Conservation (phyloP, 768 basidiomycete genomes). For the Hygrocybe coccinea region DNA sequence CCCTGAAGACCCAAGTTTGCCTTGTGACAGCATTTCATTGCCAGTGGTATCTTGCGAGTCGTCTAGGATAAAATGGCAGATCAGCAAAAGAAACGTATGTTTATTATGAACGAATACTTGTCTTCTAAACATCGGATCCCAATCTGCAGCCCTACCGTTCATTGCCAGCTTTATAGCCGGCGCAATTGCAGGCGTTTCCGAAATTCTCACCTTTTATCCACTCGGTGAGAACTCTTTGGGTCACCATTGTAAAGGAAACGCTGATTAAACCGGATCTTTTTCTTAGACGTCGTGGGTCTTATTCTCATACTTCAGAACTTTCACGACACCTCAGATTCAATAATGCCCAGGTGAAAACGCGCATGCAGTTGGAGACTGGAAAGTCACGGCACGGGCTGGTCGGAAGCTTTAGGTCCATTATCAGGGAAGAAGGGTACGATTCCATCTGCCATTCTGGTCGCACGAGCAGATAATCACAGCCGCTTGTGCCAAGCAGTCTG, state of each 20-base stretch:
- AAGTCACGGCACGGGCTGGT: constrained; percentile 72
- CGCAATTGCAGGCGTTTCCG: constrained; percentile 89
- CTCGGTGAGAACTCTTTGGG: constrained; percentile 55
- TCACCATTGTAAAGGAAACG: background rate
- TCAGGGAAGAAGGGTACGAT: constrained; percentile 82
- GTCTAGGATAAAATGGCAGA: constrained; percentile 27
- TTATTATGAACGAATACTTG: background rate
- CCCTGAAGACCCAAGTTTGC: no score
- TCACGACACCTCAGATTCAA: constrained; percentile 1
- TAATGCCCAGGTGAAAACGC: constrained; percentile 79
- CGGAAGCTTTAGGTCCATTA: constrained; percentile 75
- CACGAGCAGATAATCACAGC: constrained; percentile 13
- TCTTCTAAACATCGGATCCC: background rate
- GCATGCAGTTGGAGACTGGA: constrained; percentile 94
- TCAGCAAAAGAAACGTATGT: constrained; percentile 31
- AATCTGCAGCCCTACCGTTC: constrained; percentile 67
- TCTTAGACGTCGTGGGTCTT: constrained; percentile 74
- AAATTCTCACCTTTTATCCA: constrained; percentile 83
- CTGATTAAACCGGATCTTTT: background rate
- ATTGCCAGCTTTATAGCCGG: constrained; percentile 89
- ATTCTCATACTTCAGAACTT: background rate
- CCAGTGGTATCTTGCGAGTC: no score
- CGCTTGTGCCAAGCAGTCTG: constrained; percentile 37
- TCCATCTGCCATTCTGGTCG: constrained; percentile 8
- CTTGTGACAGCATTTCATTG: no score